These are phyloP conservation scores for Plectosphaerella cucumerina DNA, from an alignment of 2,329 filamentous ascomycete genomes.

Conservation along the genomic window DNA sequence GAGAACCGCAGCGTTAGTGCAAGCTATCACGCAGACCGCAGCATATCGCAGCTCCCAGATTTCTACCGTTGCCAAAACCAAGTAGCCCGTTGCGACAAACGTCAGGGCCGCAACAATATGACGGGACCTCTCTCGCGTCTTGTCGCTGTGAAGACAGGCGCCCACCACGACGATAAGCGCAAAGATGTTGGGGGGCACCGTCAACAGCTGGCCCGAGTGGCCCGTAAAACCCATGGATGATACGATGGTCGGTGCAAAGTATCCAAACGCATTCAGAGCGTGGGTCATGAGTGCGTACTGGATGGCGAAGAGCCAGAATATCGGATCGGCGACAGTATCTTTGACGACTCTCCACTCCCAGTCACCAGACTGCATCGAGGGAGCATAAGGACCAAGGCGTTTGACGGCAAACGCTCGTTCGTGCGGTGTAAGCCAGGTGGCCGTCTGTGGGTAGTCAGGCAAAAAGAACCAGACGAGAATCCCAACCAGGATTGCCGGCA, in stretches of 20 bases:
- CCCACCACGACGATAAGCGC: slow-evolving; percentile 24
- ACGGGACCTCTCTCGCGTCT: slow-evolving; percentile 20
- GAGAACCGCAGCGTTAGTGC: slow-evolving; percentile 22
- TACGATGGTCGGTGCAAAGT: slow-evolving; percentile 28
- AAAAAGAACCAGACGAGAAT: slow-evolving; percentile 22
- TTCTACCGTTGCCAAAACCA: slow-evolving; percentile 19
- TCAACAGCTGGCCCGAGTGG: slow-evolving; percentile 23
- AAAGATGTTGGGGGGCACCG: slow-evolving; percentile 27
- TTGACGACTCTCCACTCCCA: slow-evolving; percentile 18
- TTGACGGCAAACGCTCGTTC: slow-evolving; percentile 25
- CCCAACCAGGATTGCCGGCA: slow-evolving; percentile 19
- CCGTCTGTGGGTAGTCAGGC: slow-evolving; percentile 26
- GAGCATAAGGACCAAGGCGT: slow-evolving; percentile 24
- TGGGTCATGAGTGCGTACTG: slow-evolving; percentile 23
- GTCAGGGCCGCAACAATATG: slow-evolving; percentile 18
- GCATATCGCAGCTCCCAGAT: slow-evolving; percentile 20
- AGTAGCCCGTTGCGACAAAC: slow-evolving; percentile 20
- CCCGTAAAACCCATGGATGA: slow-evolving; percentile 23
- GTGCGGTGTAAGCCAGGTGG: slow-evolving; percentile 20
- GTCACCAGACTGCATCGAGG: slow-evolving; percentile 23
- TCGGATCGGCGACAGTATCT: slow-evolving; percentile 23
- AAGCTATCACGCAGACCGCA: slow-evolving; percentile 22
- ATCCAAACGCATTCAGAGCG: slow-evolving; percentile 24
- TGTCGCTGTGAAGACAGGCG: slow-evolving; percentile 21
- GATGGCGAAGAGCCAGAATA: slow-evolving; percentile 24